Evolutionary conservation across 2,329 filamentous ascomycete species (phyloP), one percentile per base, ranked within the genome.

Genomic region (Ciborinia camelliae): DNA sequence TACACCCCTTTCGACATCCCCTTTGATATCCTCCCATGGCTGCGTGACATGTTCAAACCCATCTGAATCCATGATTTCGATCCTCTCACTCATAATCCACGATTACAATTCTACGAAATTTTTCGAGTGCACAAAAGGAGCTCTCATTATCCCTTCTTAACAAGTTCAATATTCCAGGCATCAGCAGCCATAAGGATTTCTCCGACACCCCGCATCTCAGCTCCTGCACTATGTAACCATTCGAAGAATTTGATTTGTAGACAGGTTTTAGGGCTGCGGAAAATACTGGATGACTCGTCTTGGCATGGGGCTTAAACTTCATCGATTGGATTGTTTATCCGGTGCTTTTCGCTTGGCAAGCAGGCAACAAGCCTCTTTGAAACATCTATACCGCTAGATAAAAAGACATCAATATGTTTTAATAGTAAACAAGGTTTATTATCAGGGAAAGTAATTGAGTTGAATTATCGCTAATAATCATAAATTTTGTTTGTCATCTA

Each of bases 1-100:
- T 32, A 26, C 18, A n/a, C 1, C 3, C 12, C 1, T 10, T 20
- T 14, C 39, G 0, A 2, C 0, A 0, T n/a, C 6, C 7, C 39
- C 12, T 14, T 1, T 4, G 0, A n/a, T 23, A 18, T 39, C 23
- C 9, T 47, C 39, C 9, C 23, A 18, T 6, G 15, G 20, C n/a
- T n/a, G 50, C 6, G 26, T 20, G 10, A 48, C 23, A n/a, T 58
- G 32, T 23, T 63, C 51, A 39, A 55, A 58, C n/a, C 10, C 41
- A 28, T 58, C 41, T 1, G 30, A 48, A 41, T 63, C 41, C 51
- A 58, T 47, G 14, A 35, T 3, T 20, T 45, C 15, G 14, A 15
- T 4, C 0, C 15, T 26, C 20, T 20, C 28, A 2, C 6, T n/a
- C 10, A 18, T 26, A 7, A 18, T 26, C 5, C 5, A 43, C 6